Evolutionary conservation across 305 asterid species (phyloP).

Genomic region (Fraxinus latifolia): DNA sequence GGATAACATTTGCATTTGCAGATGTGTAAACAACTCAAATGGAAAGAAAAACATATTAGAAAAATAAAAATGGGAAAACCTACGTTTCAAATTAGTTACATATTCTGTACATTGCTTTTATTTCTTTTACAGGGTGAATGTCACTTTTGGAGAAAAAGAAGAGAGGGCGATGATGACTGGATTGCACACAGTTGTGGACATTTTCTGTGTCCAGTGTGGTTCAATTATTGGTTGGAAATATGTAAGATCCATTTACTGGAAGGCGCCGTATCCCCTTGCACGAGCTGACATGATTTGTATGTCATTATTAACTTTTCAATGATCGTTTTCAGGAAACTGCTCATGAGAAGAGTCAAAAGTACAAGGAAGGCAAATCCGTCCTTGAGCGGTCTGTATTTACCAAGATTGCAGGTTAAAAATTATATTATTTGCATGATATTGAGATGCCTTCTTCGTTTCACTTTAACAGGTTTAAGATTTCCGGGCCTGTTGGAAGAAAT

Average conservation of each 20-base stretch:
- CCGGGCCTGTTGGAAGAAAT: constrained; percentile 71
- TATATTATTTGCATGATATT: background rate
- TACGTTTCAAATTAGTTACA: background rate
- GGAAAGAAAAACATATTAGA: background rate
- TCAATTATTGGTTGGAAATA: constrained; percentile 94
- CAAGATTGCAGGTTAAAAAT: background rate
- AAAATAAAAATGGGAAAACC: background rate
- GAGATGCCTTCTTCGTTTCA: background rate
- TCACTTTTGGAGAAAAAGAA: constrained; percentile 68
- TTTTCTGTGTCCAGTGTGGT: constrained; percentile 87
- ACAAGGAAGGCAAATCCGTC: constrained; percentile 96
- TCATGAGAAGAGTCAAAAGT: constrained; percentile 79
- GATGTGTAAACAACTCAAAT: background rate
- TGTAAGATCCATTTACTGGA: constrained; percentile 38
- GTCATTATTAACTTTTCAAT: background rate
- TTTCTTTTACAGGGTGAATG: constrained; percentile 61
- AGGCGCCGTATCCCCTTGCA: background rate
- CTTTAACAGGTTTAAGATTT: constrained; percentile 61
- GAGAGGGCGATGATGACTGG: constrained; percentile 93
- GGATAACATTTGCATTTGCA: background rate
- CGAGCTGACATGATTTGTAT: background rate
- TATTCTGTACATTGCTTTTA: constrained; percentile 1
- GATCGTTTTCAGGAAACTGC: constrained; percentile 70
- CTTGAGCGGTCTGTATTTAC: constrained; percentile 68
- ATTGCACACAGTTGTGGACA: constrained; percentile 71